phyloP scores from a whole-genome alignment of 148 eudicot species.

The Fagopyrum esculentum region DNA sequence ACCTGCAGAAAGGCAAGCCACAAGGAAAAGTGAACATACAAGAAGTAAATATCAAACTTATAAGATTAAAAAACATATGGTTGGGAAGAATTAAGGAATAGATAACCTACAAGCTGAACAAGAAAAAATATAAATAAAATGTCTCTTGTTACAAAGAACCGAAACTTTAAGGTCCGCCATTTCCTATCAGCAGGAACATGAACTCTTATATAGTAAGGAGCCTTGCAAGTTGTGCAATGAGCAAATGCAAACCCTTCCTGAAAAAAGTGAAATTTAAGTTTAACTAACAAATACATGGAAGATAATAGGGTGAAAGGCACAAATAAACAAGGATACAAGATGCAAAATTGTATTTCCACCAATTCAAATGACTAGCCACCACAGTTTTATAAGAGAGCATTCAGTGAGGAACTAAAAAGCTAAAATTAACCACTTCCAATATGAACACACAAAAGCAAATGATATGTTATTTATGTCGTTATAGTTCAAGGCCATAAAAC shows the following conservation, averaged over 20 bases:
- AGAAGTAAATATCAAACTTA: not conserved
- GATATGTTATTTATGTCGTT: not conserved
- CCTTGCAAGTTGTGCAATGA: constrained; percentile 98
- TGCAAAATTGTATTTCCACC: not conserved
- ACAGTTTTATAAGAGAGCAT: not conserved
- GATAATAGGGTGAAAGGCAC: not conserved
- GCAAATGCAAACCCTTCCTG: constrained; percentile 99
- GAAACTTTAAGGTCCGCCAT: constrained; percentile 91
- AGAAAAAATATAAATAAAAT: constrained; percentile 76
- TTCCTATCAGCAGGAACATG: constrained; percentile 81
- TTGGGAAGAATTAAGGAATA: constrained; percentile 14
- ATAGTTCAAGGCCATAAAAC: not conserved
- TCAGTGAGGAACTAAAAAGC: not conserved
- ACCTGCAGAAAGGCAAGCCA: constrained; percentile 40
- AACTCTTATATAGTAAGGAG: constrained; percentile 83
- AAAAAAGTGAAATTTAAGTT: constrained; percentile 16
- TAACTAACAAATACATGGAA: not conserved
- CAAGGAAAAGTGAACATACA: not conserved
- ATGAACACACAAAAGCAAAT: not conserved
- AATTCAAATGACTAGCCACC: not conserved
- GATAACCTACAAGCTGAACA: constrained; percentile 83
- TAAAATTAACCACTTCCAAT: not conserved
- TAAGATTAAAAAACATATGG: constrained; percentile 5
- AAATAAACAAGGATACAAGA: not conserved
- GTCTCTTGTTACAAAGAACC: constrained; percentile 93